These are phyloP conservation scores for Seiridium cupressi DNA, from an alignment of 2,329 filamentous ascomycete species.

Conservation along the genomic window DNA sequence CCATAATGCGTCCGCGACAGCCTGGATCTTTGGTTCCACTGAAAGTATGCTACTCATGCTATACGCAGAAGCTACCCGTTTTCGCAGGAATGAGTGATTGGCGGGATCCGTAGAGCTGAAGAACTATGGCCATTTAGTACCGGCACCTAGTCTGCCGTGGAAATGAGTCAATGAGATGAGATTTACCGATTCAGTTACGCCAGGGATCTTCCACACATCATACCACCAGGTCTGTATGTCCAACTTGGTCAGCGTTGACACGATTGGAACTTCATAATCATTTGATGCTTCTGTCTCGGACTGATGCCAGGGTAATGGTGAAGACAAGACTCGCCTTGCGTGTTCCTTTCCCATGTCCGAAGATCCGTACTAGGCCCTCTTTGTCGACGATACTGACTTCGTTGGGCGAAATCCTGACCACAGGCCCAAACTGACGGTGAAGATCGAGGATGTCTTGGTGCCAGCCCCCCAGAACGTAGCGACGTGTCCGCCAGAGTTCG, in stretches of 20 bases:
- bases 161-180: background rate
- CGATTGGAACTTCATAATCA: background rate
- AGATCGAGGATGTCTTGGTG: background rate
- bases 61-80: background rate
- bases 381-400: background rate
- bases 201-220: background rate
- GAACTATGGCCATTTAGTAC: background rate
- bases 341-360: background rate
- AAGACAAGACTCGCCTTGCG: background rate
- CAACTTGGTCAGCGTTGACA: background rate
- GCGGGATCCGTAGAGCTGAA: background rate
- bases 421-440: background rate
- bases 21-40: background rate
- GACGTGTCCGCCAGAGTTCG: background rate
- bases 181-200: background rate
- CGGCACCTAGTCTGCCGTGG: background rate
- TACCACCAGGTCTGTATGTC: background rate
- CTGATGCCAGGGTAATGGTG: background rate
- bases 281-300: too few species aligned
- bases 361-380: background rate
- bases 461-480: background rate
- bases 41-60: background rate
- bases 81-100: background rate
- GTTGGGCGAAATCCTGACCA: background rate
- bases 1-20: background rate